Percentiles rank a stretch among this genome's conserved stretches.
phyloP scores from a whole-genome alignment of 2,329 filamentous ascomycete genomes.

The Pseudocercospora ulei region DNA sequence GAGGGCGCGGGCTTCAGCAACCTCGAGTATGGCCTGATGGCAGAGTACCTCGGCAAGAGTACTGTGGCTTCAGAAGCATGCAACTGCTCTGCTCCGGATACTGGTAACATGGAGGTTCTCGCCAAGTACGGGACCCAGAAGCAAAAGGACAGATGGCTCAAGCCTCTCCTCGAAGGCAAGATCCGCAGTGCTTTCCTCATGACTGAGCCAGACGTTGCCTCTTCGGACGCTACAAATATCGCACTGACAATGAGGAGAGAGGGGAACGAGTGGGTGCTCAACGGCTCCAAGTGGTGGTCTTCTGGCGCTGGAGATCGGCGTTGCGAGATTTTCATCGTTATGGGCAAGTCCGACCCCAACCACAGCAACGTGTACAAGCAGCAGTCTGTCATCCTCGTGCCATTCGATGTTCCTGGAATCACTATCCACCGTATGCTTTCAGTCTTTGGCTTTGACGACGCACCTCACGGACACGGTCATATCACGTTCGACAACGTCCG shows the following conservation, averaged over 20 bases:
- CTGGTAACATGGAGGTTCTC: slow-evolving; percentile 46
- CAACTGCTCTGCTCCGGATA: slow-evolving; percentile 50
- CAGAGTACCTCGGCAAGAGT: slow-evolving; percentile 85
- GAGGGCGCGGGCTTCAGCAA: slow-evolving; percentile 92
- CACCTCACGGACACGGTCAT: slow-evolving; percentile 92
- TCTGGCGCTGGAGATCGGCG: slow-evolving; percentile 86
- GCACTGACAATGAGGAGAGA: slow-evolving; percentile 65
- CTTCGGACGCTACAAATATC: slow-evolving; percentile 45
- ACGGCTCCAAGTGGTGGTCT: slow-evolving; percentile 98
- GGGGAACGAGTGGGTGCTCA: slow-evolving; percentile 84
- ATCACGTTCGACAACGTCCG: slow-evolving; percentile 82
- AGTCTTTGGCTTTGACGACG: slow-evolving; percentile 95
- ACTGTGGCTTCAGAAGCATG: slow-evolving; percentile 76
- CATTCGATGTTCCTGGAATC: slow-evolving; percentile 68
- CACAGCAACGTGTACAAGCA: slow-evolving; percentile 74
- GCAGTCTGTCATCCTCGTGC: slow-evolving; percentile 88
- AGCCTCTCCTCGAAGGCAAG: slow-evolving; percentile 43
- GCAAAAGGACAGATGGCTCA: slow-evolving; percentile 45
- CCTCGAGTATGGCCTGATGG: slow-evolving; percentile 95
- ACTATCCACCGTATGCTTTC: slow-evolving; percentile 85
- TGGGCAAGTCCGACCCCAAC: slow-evolving; percentile 77
- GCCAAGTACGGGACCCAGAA: slow-evolving; percentile 45
- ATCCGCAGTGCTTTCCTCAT: slow-evolving; percentile 43
- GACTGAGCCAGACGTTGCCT: slow-evolving; percentile 42
- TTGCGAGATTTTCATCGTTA: slow-evolving; percentile 88